Conservation (phyloP, 2,329 filamentous ascomycete species). For the Seiridium unicorne region DNA sequence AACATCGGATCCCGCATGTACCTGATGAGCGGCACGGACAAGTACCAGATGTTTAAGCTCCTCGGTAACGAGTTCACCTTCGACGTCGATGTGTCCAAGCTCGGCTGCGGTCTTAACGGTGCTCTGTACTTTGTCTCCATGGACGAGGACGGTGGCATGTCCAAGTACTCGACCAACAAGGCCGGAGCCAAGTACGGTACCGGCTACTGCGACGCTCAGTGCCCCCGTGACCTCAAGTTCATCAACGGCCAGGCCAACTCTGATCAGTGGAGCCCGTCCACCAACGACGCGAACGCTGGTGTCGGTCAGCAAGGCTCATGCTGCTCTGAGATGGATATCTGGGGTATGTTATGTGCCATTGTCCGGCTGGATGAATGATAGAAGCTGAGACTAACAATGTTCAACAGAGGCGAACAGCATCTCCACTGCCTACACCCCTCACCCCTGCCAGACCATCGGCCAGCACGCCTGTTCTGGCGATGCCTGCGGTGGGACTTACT, state of each 20-base stretch:
- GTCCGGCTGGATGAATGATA: background rate
- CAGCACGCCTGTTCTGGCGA: constrained; percentile 44
- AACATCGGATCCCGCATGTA: constrained; percentile 51
- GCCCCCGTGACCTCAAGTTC: constrained; percentile 47
- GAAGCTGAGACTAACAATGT: background rate
- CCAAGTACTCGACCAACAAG: constrained; percentile 43
- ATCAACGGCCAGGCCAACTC: constrained; percentile 47
- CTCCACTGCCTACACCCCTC: constrained; percentile 58
- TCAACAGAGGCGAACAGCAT: constrained; percentile 53
- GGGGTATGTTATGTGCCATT: constrained; percentile 30
- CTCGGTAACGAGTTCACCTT: constrained; percentile 61
- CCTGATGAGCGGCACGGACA: constrained; percentile 50
- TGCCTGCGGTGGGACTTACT: constrained; percentile 46
- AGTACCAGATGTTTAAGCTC: constrained; percentile 57
- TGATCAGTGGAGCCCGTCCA: constrained; percentile 42
- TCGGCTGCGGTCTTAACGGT: constrained; percentile 62
- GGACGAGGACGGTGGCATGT: constrained; percentile 50
- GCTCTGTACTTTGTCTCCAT: constrained; percentile 58
- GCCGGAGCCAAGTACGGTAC: constrained; percentile 54
- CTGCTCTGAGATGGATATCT: constrained; percentile 59
- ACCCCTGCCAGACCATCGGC: constrained; percentile 50
- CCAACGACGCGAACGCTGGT: constrained; percentile 48
- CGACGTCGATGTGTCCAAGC: constrained; percentile 59
- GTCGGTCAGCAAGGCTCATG: constrained; percentile 48
- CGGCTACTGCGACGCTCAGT: constrained; percentile 51